Evolutionary conservation across 179 eudicot genomes (phyloP).

Genomic region (Patellifolia procumbens): DNA sequence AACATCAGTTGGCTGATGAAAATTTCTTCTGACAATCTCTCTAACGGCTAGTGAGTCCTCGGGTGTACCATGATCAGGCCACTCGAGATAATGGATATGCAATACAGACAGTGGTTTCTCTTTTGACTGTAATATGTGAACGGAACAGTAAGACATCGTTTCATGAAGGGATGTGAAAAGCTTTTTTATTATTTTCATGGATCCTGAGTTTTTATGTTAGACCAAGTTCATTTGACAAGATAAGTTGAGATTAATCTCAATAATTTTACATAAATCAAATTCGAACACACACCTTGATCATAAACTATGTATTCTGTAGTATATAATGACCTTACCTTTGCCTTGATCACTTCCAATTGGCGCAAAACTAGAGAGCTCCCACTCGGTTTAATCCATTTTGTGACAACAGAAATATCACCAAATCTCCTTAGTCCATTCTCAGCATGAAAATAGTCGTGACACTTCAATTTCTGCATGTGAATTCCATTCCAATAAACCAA

Average conservation of each 20-base stretch:
- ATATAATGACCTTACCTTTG: slow-evolving; percentile 48
- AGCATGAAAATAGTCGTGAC: slow-evolving; percentile 82
- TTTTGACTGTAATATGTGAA: slow-evolving; percentile 57
- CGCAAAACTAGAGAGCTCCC: slow-evolving; percentile 66
- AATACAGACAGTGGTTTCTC: slow-evolving; percentile 72
- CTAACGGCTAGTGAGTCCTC: slow-evolving; percentile 70
- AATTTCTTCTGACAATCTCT: slow-evolving; percentile 64
- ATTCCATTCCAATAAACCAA: slow-evolving; percentile 4
- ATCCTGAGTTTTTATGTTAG: no score
- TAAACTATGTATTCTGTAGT: no score
- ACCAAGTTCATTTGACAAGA: no score
- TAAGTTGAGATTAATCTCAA: no score
- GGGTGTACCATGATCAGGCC: slow-evolving; percentile 97
- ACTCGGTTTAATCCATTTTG: slow-evolving; percentile 53
- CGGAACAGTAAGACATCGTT: background rate
- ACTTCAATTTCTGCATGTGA: slow-evolving; percentile 64
- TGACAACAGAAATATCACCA: slow-evolving; percentile 62
- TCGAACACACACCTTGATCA: no score
- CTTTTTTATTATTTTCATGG: no score
- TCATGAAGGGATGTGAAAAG: background rate
- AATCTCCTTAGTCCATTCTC: slow-evolving; percentile 79
- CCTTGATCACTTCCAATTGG: slow-evolving; percentile 66
- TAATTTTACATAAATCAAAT: no score
- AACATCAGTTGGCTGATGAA: slow-evolving; percentile 44
- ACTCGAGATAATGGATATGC: slow-evolving; percentile 89